A percentile compares a stretch with the other conserved stretches of the same genome.
Evolutionary conservation across 805 yeast species (phyloP).

Genomic region (Zygosaccharomyces rouxii): DNA sequence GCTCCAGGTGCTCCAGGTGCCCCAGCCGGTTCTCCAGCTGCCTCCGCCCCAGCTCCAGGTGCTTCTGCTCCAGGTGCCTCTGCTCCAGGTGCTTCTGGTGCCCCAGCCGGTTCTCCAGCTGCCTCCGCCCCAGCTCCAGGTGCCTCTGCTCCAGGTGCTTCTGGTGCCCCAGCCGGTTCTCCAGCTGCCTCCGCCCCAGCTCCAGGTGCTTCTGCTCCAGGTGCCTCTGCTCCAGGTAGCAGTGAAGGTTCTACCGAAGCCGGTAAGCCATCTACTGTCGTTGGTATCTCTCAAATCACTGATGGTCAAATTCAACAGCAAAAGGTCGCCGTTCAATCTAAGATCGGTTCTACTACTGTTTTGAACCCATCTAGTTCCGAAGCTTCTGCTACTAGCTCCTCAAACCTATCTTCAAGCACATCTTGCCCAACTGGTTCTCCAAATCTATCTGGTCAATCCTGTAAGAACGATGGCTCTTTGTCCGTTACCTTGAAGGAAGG

Average conservation of each 20-base stretch:
- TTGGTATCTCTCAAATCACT: constrained; percentile 34
- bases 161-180: constrained; percentile 3
- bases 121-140: constrained; percentile 21
- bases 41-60: constrained; percentile 16
- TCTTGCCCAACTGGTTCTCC: constrained; percentile 29
- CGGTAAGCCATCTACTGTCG: constrained; percentile 24
- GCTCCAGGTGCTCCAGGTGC: constrained; percentile 14
- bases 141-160: constrained; percentile 20
- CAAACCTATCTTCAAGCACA: constrained; percentile 20
- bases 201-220: constrained; percentile 39
- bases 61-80: constrained; percentile 21
- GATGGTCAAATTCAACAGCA: constrained; percentile 56
- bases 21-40: constrained; percentile 12
- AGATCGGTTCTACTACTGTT: constrained; percentile 27
- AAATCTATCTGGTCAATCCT: constrained; percentile 29
- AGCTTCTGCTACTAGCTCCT: constrained; percentile 27
- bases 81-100: constrained; percentile 13
- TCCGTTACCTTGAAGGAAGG: constrained; percentile 47
- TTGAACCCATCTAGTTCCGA: constrained; percentile 16
- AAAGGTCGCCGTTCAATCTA: constrained; percentile 9
- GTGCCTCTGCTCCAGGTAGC: constrained; percentile 46
- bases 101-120: constrained; percentile 12
- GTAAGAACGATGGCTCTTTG: constrained; percentile 39
- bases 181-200: constrained; percentile 7
- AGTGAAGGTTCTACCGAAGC: constrained; percentile 8